Evolutionary conservation across 163 green algal species (phyloP), one percentile per base, ranked within the genome.

Genomic region (Chlamydomonas reinhardtii): DNA sequence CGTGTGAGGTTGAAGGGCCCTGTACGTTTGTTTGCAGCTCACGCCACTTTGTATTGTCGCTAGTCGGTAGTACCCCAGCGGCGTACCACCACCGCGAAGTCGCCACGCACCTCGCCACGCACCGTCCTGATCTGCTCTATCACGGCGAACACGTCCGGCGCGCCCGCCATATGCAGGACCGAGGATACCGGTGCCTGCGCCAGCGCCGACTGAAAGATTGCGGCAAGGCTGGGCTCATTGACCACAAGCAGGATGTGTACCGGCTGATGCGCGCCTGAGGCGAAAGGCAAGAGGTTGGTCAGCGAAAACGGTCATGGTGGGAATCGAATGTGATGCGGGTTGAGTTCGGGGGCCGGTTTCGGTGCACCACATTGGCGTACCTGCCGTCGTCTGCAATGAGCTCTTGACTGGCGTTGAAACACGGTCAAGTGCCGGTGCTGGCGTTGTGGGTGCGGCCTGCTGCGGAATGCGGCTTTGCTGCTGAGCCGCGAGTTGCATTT

Each of bases 91-190:
- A n/a, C n/a, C n/a, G n/a, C n/a, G n/a, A n/a, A n/a, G n/a, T n/a
- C n/a, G n/a, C n/a, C n/a, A n/a, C n/a, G n/a, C n/a, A n/a, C n/a
- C n/a, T n/a, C n/a, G n/a, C n/a, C n/a, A 56, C 48, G 73, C 39
- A 85, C 79, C 79, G 62, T 78, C 34, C 73, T 77, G 6, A 85
- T 39, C 35, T 85, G 68, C 79, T 85, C 79, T 32, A 85, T 6
- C 4, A 72, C 39, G 22, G 48, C 4, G 52, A 70, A 77, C 52
- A 85, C 27, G 11, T 85, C 79, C 5, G 61, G 32, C 0, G 34
- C 31, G 5, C 32, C 35, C 4, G 79, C 68, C 6, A 69, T 24
- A 54, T 85, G 54, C 24, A 85, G 68, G 29, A 77, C 54, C 11
- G 39, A 52, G 0, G 32, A 15, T 17, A 85, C 52, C 1, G 79